Evolutionary conservation across 192 early-diverging fungal species (phyloP).

Genomic region (Entomortierella chlamydospora): DNA sequence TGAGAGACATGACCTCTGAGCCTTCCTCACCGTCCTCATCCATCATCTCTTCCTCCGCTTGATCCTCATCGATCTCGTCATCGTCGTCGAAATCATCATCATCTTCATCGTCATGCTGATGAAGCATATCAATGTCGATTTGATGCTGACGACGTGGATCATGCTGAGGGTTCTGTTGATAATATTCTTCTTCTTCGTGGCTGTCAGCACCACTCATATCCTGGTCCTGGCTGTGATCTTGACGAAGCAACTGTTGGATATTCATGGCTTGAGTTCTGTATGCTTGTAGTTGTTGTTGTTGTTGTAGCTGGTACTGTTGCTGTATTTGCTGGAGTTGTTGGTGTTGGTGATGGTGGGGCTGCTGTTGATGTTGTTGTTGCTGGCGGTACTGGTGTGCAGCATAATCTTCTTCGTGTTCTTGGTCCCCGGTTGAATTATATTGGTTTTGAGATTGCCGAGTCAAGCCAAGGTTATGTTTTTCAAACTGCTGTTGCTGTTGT

Average conservation of each 20-base stretch:
- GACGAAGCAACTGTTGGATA: conserved; percentile 45
- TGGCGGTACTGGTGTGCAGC: conserved; percentile 6
- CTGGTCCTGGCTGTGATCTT: conserved; percentile 23
- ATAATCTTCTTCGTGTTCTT: conserved; percentile 16
- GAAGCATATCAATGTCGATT: conserved; percentile 24
- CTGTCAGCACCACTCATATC: conserved; percentile 37
- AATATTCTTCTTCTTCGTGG: conserved; percentile 40
- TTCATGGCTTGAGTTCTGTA: conserved; percentile 53
- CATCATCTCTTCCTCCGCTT: conserved; percentile 43
- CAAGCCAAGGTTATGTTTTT: conserved; percentile 16
- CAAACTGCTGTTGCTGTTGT: conserved; percentile 16
- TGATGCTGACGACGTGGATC: conserved; percentile 32
- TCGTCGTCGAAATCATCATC: conserved; percentile 34
- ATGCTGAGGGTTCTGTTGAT: conserved; percentile 40
- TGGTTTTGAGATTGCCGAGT: conserved; percentile 6
- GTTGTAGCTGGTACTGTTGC: conserved; percentile 41
- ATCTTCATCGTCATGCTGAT: conserved; percentile 25
- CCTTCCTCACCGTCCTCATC: conserved; percentile 59
- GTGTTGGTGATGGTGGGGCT: conserved; percentile 42
- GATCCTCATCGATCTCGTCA: conserved; percentile 26
- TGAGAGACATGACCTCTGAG: conserved; percentile 58
- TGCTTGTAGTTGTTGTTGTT: conserved; percentile 45
- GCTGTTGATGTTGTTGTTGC: conserved; percentile 14
- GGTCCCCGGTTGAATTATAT: conserved; percentile 2
- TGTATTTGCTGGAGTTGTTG: conserved; percentile 47